Base-by-base conservation (phyloP, 1,139 yeast genomes). In the Saccharomyces uvarum region DNA sequence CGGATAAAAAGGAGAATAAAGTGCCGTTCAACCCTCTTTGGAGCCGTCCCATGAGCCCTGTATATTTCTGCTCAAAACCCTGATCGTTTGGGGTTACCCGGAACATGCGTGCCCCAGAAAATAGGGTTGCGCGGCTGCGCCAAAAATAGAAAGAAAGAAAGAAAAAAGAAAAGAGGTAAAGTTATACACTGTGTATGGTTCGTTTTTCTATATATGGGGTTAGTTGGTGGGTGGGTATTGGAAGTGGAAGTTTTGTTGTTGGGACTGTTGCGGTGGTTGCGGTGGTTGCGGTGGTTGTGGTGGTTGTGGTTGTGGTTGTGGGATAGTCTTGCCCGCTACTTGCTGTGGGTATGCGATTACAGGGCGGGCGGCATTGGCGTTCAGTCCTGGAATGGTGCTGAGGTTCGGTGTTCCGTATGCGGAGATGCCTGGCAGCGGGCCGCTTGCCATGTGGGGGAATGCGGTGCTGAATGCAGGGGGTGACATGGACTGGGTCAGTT, bases 401-500 rank as follows among this genome's bases (percentile, higher is more conserved):
- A 24, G 24, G n/a, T 4, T 38, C 13, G 44, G 16, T 38, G 21
- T 16, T 19, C 26, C 24, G 44, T 38, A 38, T 3, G 44, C 26
- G 13, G 44, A 5, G 24, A 16, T 38, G 11, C n/a, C 13, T 5
- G 44, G 44, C 6, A 19, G 3, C 9, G 44, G 6, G 5, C 24
- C 21, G 19, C 26, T 38, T 19, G 44, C 3, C 26, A 38, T 38
- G 6, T 38, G 21, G n/a, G 44, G 24, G 19, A 19, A 38, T 19
- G 44, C 44, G 11, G 16, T 38, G 11, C 19, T 16, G 21, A 38
- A 38, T 11, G 19, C 24, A 11, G 44, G 28, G n/a, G 28, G 44
- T 28, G 14, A 38, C 16, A 41, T 13, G 8, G 31, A 16, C 28
- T 52, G 48, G 14, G 50, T 44, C n/a, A 48, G 51, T 16, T 50